Percentiles rank a stretch among this genome's conserved stretches.
These are phyloP conservation scores for Paxillus involutus DNA, from an alignment of 768 basidiomycete genomes.

Conservation along the genomic window DNA sequence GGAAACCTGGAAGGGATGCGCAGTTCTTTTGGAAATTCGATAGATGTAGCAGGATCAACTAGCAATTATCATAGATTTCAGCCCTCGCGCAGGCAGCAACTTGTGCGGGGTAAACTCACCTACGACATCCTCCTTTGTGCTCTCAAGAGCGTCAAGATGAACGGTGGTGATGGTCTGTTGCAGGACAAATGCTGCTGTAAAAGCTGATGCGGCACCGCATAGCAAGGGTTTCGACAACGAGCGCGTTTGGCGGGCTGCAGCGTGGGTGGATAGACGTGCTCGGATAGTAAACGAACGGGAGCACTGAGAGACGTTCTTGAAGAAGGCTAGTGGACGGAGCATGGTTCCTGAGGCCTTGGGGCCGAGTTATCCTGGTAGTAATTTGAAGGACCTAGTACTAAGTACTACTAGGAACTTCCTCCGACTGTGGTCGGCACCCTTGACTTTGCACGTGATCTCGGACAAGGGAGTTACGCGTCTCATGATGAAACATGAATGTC, in stretches of 20 bases:
- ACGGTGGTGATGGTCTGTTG: constrained; percentile 28
- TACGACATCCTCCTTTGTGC: constrained; percentile 15
- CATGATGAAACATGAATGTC: too few species aligned
- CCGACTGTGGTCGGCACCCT: too few species aligned
- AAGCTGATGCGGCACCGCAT: constrained; percentile 34
- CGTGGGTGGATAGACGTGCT: constrained; percentile 6
- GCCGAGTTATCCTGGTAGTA: too few species aligned
- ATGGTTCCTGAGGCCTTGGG: not conserved
- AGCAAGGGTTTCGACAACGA: constrained; percentile 24
- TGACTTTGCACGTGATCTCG: not conserved
- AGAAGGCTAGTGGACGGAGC: not conserved
- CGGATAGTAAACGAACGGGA: not conserved
- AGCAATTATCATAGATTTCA: not conserved
- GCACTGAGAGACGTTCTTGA: not conserved
- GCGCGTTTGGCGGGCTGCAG: constrained; percentile 6
- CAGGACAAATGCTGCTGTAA: constrained; percentile 29
- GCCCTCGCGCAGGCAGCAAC: not conserved
- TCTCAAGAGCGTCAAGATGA: constrained; percentile 45
- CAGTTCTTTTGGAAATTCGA: constrained; percentile 69
- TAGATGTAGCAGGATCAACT: constrained; percentile 76
- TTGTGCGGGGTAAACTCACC: constrained; percentile 10
- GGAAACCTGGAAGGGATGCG: constrained; percentile 62
- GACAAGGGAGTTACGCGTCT: not conserved
- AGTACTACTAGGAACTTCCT: too few species aligned
- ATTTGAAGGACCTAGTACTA: too few species aligned